Percentiles rank a stretch among this genome's conserved stretches.
Conservation (phyloP, 1,284 basidiomycete species). For the Trichosporon faecale region DNA sequence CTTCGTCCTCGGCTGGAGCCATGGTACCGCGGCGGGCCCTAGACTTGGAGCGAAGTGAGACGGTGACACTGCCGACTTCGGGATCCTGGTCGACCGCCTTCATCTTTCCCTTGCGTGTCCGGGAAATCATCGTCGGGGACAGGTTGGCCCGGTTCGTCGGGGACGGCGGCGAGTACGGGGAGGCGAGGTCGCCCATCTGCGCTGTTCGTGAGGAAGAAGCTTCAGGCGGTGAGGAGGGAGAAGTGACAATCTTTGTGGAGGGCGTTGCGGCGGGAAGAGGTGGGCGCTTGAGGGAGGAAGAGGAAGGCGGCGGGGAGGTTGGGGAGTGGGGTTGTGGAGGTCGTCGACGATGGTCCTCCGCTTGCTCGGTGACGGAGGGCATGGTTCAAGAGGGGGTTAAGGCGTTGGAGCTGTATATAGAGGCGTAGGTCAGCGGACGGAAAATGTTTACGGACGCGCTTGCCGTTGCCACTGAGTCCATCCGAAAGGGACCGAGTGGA, state of each 20-base stretch:
- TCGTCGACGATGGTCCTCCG: neutral
- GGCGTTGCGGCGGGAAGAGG: neutral
- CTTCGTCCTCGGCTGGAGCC: neutral
- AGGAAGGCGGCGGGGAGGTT: neutral
- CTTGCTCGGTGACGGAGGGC: constrained; percentile 3
- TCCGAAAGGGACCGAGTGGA: constrained; percentile 2
- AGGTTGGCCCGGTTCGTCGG: constrained; percentile 1
- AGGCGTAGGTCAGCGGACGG: neutral
- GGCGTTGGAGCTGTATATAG: constrained; percentile 8
- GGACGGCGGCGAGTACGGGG: constrained; percentile 6
- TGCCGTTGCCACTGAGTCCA: neutral
- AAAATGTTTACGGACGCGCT: neutral
- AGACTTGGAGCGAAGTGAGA: constrained; percentile 30
- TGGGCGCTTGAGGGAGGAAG: constrained; percentile 1
- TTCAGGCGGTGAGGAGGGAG: neutral
- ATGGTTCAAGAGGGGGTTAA: neutral
- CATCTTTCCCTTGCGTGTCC: constrained; percentile 11
- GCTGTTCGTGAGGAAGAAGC: neutral
- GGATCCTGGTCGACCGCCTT: constrained; percentile 17
- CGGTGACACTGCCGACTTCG: constrained; percentile 39
- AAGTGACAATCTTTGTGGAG: neutral
- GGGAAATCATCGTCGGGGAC: neutral
- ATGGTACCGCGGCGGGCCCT: neutral
- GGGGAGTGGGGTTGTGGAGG: neutral
- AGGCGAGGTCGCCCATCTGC: constrained; percentile 5